Percentiles rank a stretch among this genome's conserved stretches.
Conservation (phyloP, 768 basidiomycete species). For the Auriculariales sp. region DNA sequence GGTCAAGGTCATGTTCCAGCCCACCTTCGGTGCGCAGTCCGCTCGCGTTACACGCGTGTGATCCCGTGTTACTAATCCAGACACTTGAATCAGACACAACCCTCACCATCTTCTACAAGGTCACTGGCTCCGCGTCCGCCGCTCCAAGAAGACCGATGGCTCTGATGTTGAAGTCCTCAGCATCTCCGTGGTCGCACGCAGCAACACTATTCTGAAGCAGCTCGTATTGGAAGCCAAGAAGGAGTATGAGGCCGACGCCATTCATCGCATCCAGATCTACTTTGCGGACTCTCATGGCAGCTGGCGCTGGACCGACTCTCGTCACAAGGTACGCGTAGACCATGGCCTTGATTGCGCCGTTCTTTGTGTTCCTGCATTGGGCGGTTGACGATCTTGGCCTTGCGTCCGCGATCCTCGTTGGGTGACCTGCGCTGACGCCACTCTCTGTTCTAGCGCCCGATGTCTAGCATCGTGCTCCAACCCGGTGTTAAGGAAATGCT, state of each 20-base stretch:
- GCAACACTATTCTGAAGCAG: conserved; percentile 73
- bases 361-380: not conserved
- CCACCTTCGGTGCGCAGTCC: conserved; percentile 37
- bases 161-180: conserved; percentile 60
- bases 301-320: conserved; percentile 79
- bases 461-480: conserved; percentile 75
- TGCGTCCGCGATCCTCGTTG: no score
- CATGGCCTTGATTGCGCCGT: conserved; percentile 41
- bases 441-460: conserved; percentile 32
- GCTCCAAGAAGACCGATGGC: conserved; percentile 54
- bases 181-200: conserved; percentile 75
- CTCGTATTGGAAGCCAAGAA: conserved; percentile 82
- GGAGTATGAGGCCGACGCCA: conserved; percentile 75
- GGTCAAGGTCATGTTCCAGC: conserved; percentile 78
- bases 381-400: not conserved
- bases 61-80: not conserved
- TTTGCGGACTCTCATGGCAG: conserved; percentile 79
- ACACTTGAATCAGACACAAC: conserved; percentile 42
- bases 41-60: not conserved
- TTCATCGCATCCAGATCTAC: conserved; percentile 79
- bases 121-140: conserved; percentile 68
- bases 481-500: conserved; percentile 86
- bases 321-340: conserved; percentile 59
- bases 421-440: conserved; percentile 1
- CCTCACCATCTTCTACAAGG: conserved; percentile 76